Evolutionary conservation across 1,284 basidiomycete species (phyloP).

Genomic region (Meripilus lineatus): DNA sequence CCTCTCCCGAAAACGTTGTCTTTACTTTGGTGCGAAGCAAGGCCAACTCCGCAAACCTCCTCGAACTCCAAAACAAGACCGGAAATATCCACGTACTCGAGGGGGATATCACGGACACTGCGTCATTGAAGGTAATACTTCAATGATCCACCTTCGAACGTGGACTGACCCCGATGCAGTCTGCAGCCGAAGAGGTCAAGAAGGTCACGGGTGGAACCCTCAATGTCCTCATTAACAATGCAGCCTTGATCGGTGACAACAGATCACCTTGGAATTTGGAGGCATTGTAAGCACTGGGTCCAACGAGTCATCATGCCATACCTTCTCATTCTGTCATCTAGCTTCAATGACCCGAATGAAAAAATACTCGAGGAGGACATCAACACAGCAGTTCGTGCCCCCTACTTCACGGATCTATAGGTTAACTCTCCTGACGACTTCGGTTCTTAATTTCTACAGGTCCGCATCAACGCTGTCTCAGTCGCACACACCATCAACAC

Average conservation of each 20-base stretch:
- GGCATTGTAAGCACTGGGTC: constrained; percentile 6
- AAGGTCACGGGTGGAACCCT: constrained; percentile 22
- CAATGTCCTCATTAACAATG: constrained; percentile 28
- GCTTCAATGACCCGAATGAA: constrained; percentile 7
- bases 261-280: constrained; percentile 3
- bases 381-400: constrained; percentile 13
- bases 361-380: constrained; percentile 22
- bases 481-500: constrained; percentile 31
- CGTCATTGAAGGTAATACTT: constrained; percentile 17
- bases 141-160: neutral
- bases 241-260: constrained; percentile 11
- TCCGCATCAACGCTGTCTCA: constrained; percentile 34
- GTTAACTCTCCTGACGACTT: neutral
- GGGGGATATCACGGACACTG: constrained; percentile 20
- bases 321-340: neutral
- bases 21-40: constrained; percentile 23
- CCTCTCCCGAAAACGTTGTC: constrained; percentile 17
- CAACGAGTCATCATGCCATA: neutral
- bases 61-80: constrained; percentile 15
- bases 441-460: constrained; percentile 11
- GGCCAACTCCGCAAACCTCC: constrained; percentile 11
- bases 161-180: constrained; percentile 4
- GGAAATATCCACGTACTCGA: constrained; percentile 22
- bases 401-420: neutral
- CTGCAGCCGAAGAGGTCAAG: constrained; percentile 16